phyloP scores from a whole-genome alignment of 768 basidiomycete species.

The Pulveroboletus sp. region DNA sequence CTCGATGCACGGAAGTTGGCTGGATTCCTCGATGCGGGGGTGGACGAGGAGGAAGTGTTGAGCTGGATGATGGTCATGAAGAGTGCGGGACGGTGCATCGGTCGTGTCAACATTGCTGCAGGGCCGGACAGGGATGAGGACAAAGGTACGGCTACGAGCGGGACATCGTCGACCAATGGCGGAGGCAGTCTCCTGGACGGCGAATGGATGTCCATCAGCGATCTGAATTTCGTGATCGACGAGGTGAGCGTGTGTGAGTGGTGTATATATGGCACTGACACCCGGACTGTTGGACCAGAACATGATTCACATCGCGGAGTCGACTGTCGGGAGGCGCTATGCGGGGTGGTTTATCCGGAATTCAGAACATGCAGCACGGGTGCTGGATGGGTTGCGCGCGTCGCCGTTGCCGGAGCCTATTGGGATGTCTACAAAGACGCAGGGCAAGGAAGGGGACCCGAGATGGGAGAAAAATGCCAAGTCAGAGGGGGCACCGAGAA shows the following conservation, averaged over 20 bases:
- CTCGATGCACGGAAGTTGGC: conserved; percentile 90
- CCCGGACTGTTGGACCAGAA: conserved; percentile 47
- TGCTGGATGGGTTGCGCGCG: conserved; percentile 70
- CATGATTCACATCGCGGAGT: conserved; percentile 95
- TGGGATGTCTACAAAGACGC: not conserved
- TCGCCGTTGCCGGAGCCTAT: conserved; percentile 44
- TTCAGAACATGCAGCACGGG: conserved; percentile 85
- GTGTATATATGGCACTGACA: not conserved
- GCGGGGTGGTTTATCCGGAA: conserved; percentile 98
- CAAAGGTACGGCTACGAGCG: conserved; percentile 6
- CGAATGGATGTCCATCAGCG: conserved; percentile 82
- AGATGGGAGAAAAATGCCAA: conserved; percentile 23
- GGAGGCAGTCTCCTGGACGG: conserved; percentile 71
- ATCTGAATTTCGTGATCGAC: conserved; percentile 93
- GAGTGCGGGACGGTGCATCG: conserved; percentile 75
- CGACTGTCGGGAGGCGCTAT: conserved; percentile 87
- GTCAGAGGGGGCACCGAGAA: conserved; percentile 31
- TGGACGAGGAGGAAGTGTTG: conserved; percentile 89
- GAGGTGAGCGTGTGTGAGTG: conserved; percentile 51
- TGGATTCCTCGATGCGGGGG: conserved; percentile 69
- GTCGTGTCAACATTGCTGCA: conserved; percentile 37
- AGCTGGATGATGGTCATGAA: conserved; percentile 98
- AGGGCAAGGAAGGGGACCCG: conserved; percentile 15
- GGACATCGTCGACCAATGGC: conserved; percentile 10
- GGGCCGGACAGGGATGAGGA: conserved; percentile 37